These are phyloP conservation scores for Phaffia rhodozyma DNA, from an alignment of 1,284 basidiomycete species.

Conservation along the genomic window DNA sequence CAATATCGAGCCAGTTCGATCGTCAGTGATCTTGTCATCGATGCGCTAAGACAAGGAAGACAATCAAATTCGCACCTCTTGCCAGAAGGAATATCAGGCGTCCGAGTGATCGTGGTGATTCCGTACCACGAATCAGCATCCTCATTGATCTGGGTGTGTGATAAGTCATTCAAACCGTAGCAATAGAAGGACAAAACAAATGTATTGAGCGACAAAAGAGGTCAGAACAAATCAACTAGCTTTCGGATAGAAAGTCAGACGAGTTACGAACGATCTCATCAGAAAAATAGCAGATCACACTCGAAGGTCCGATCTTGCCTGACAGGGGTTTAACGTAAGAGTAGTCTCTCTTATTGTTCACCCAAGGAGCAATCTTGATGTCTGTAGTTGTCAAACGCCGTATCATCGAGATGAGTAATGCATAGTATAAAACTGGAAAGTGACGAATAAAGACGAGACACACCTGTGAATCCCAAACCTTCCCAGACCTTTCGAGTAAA, in stretches of 20 bases:
- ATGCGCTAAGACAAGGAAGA: neutral
- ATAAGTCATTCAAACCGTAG: too few species aligned
- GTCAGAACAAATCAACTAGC: too few species aligned
- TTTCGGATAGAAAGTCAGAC: too few species aligned
- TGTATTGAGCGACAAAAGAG: too few species aligned
- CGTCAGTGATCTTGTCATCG: neutral
- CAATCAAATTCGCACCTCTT: slow-evolving; percentile 17
- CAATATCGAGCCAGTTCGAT: too few species aligned
- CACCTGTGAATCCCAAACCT: slow-evolving; percentile 14
- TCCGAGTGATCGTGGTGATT: slow-evolving; percentile 19
- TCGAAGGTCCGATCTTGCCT: slow-evolving; percentile 11
- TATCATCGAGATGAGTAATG: neutral
- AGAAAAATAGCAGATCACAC: slow-evolving; percentile 9
- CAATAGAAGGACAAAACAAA: too few species aligned
- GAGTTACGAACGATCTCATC: slow-evolving; percentile 7
- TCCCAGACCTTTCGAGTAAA: slow-evolving; percentile 21
- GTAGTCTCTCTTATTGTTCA: slow-evolving; percentile 11
- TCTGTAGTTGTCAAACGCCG: slow-evolving; percentile 1
- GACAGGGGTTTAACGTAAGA: slow-evolving; percentile 15
- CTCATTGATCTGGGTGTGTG: slow-evolving; percentile 1
- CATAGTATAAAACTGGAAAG: neutral
- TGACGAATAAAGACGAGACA: neutral
- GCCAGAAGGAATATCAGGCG: slow-evolving; percentile 23
- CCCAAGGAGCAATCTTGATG: slow-evolving; percentile 19
- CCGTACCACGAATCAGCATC: slow-evolving; percentile 20